Percentiles rank a stretch among this genome's conserved stretches.
Evolutionary conservation across 257 asterid species (phyloP).

Genomic region (Coffea eugenioides): DNA sequence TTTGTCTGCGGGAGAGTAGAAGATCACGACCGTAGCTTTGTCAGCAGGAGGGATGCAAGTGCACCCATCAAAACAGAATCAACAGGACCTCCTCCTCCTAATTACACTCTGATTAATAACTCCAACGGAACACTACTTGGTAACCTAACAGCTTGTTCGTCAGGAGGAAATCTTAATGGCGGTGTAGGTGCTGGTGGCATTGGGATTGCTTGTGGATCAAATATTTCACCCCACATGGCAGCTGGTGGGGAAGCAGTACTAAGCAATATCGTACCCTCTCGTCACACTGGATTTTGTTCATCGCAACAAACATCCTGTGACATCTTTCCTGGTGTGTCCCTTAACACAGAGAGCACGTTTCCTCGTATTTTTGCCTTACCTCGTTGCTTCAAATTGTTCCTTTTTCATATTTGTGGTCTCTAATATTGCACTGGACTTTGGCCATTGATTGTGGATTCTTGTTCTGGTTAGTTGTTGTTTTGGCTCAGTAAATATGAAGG

Average conservation of each 20-base stretch:
- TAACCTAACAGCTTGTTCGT: slow-evolving; percentile 11
- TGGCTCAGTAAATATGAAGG: neutral
- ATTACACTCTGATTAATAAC: slow-evolving; percentile 1
- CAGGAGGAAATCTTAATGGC: slow-evolving; percentile 5
- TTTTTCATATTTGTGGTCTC: neutral
- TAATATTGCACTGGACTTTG: neutral
- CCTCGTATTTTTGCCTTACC: neutral
- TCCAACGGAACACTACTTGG: slow-evolving; percentile 10
- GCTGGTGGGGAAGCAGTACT: slow-evolving; percentile 23
- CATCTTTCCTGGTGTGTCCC: slow-evolving; percentile 44
- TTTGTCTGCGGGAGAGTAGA: slow-evolving; percentile 42
- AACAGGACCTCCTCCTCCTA: slow-evolving; percentile 5
- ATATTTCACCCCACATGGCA: slow-evolving; percentile 26
- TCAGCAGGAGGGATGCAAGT: neutral
- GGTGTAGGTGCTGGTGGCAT: slow-evolving; percentile 17
- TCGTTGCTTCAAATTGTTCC: neutral
- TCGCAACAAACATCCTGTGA: slow-evolving; percentile 39
- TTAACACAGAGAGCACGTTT: neutral
- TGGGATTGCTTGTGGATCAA: slow-evolving; percentile 30
- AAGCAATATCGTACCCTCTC: slow-evolving; percentile 15
- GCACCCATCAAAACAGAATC: slow-evolving; percentile 18
- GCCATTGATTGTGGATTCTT: neutral
- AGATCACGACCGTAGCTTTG: slow-evolving; percentile 18
- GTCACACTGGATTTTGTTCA: slow-evolving; percentile 33
- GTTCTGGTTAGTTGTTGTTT: neutral